These are phyloP conservation scores for Phytophthora lateralis DNA, from an alignment of 352 stramenopile species.

Conservation along the genomic window DNA sequence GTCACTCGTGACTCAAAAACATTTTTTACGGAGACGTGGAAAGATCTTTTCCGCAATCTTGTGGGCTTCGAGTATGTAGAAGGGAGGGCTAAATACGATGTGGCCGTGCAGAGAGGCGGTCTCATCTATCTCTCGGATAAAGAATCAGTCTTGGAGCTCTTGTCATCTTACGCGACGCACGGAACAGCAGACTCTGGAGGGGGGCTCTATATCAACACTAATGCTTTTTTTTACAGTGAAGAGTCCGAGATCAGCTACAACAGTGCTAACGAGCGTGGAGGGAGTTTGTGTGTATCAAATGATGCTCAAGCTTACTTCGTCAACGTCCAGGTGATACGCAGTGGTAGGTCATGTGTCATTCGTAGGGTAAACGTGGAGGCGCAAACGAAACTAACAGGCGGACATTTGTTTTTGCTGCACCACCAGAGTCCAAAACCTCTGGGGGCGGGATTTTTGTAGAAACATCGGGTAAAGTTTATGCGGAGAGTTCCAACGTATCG, in stretches of 20 bases:
- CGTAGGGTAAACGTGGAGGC: too few species aligned
- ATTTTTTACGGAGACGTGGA: slow-evolving; percentile 25
- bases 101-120: slow-evolving; percentile 28
- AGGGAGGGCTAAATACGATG: slow-evolving; percentile 10
- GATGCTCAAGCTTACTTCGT: slow-evolving; percentile 33
- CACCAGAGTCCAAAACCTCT: slow-evolving; percentile 49
- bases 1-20: slow-evolving; percentile 30
- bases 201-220: slow-evolving; percentile 38
- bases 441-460: slow-evolving; percentile 60
- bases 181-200: slow-evolving; percentile 55
- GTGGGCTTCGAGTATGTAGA: slow-evolving; percentile 26
- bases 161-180: slow-evolving; percentile 35
- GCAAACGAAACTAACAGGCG: neutral
- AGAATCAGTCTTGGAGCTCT: slow-evolving; percentile 24
- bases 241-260: slow-evolving; percentile 45
- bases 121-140: slow-evolving; percentile 42
- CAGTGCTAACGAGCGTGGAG: slow-evolving; percentile 47
- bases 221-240: slow-evolving; percentile 29
- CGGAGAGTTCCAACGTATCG: slow-evolving; percentile 34
- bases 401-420: neutral
- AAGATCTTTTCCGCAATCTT: slow-evolving; percentile 22
- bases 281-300: slow-evolving; percentile 48
- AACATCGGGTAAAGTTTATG: slow-evolving; percentile 26
- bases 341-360: slow-evolving; percentile 37
- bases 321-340: slow-evolving; percentile 33